Percentiles rank a stretch among this genome's conserved stretches.
These are phyloP conservation scores for Achaetomium macrosporum DNA, from an alignment of 2,329 filamentous ascomycete genomes.

Conservation along the genomic window DNA sequence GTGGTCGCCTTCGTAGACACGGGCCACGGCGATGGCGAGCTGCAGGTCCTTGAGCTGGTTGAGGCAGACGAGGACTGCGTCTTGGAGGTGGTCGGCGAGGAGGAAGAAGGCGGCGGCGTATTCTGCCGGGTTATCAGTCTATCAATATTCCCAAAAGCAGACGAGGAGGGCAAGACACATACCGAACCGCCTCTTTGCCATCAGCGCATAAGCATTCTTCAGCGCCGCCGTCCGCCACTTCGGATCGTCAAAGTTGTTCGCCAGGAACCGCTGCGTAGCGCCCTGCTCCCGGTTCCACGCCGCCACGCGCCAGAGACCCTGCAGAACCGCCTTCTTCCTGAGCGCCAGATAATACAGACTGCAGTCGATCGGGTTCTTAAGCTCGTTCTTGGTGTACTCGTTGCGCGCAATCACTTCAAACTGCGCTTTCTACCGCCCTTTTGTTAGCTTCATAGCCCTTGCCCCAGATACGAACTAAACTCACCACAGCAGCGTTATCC, in stretches of 20 bases:
- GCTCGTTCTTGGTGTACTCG: conserved; percentile 82
- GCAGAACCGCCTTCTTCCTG: conserved; percentile 80
- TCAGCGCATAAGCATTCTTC: conserved; percentile 93
- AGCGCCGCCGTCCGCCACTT: conserved; percentile 85
- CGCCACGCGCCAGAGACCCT: conserved; percentile 93
- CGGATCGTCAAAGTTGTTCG: conserved; percentile 84
- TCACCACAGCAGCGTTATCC: conserved; percentile 68
- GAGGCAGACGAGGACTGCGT: conserved; percentile 79
- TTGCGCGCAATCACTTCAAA: conserved; percentile 90
- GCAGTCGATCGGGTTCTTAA: conserved; percentile 86
- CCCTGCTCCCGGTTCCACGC: conserved; percentile 80
- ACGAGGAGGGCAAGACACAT: conserved; percentile 25
- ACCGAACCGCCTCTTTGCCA: conserved; percentile 86
- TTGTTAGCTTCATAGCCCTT: background rate
- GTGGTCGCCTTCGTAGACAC: conserved; percentile 82
- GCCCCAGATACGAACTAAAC: conserved; percentile 25
- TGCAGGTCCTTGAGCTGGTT: conserved; percentile 86
- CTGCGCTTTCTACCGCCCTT: conserved; percentile 53
- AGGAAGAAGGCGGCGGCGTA: conserved; percentile 97
- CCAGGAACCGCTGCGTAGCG: conserved; percentile 70
- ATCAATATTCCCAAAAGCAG: background rate
- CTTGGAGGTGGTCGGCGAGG: conserved; percentile 74
- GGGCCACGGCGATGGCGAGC: conserved; percentile 78
- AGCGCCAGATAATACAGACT: conserved; percentile 87
- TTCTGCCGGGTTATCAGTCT: conserved; percentile 44